phyloP scores from a whole-genome alignment of 352 stramenopile genomes.

The Globisporangium orthogonon region DNA sequence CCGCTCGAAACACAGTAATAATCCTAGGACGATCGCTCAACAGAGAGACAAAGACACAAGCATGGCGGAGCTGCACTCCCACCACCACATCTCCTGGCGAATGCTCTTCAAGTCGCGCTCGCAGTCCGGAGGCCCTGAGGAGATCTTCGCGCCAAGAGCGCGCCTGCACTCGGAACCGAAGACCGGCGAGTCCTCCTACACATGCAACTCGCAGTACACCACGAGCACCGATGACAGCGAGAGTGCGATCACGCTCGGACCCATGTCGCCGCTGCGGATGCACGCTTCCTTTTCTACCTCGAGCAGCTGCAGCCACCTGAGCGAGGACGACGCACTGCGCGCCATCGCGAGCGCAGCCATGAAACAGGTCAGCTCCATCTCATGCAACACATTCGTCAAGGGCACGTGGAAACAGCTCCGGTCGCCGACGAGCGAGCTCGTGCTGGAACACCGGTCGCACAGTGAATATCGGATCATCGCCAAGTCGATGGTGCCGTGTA shows the following conservation, averaged over 20 bases:
- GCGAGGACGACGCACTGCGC: slow-evolving; percentile 7
- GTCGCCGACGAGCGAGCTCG: slow-evolving; percentile 5
- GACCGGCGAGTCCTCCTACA: neutral
- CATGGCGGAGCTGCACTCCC: neutral
- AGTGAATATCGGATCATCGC: slow-evolving; percentile 17
- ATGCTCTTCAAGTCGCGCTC: neutral
- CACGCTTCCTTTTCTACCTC: neutral
- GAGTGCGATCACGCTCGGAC: slow-evolving; percentile 2
- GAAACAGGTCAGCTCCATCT: slow-evolving; percentile 8
- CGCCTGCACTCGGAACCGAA: neutral
- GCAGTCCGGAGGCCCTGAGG: neutral
- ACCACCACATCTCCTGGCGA: slow-evolving; percentile 2
- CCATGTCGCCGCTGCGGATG: slow-evolving; percentile 2
- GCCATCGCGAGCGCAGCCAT: slow-evolving; percentile 6
- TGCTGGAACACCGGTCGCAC: slow-evolving; percentile 11
- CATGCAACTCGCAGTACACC: neutral
- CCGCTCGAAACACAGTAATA: neutral
- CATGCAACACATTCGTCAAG: slow-evolving; percentile 9
- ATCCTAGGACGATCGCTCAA: too few relatives aligned
- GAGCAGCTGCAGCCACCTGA: slow-evolving; percentile 1
- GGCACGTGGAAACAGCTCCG: slow-evolving; percentile 13
- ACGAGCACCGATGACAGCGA: neutral
- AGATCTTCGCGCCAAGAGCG: neutral
- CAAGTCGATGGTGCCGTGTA: slow-evolving; percentile 17
- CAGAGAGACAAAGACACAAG: neutral